Conservation (phyloP, 1,284 basidiomycete species). For the Boletellus deceptivus region DNA sequence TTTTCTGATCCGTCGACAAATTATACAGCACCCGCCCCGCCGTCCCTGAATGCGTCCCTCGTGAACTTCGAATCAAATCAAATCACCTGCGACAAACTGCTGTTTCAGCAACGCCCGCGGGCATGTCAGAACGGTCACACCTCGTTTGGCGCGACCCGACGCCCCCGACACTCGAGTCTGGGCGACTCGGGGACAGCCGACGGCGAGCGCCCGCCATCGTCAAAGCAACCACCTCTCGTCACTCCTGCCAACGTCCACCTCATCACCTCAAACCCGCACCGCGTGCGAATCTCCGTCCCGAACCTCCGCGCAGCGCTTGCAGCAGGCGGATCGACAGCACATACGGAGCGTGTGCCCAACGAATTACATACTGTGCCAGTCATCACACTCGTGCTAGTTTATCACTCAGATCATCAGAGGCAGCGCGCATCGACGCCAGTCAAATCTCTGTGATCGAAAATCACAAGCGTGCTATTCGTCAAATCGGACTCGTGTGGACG, state of each 20-base stretch:
- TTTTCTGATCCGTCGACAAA: slow-evolving; percentile 10
- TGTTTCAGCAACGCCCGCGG: slow-evolving; percentile 16
- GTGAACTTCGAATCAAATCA: background rate
- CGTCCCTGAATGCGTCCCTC: slow-evolving; percentile 27
- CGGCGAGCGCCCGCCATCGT: too few species aligned
- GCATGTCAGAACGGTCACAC: too few species aligned
- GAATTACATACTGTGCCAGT: slow-evolving; percentile 11
- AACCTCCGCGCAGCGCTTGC: background rate
- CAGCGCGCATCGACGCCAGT: too few species aligned
- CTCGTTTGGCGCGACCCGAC: too few species aligned
- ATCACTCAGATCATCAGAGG: too few species aligned
- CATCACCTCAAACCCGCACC: too few species aligned
- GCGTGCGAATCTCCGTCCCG: background rate
- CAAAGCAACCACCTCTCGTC: too few species aligned
- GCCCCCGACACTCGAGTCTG: too few species aligned
- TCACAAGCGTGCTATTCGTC: background rate
- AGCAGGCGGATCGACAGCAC: too few species aligned
- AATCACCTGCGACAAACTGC: background rate
- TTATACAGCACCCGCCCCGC: slow-evolving; percentile 17
- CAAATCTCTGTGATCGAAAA: background rate
- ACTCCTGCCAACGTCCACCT: too few species aligned
- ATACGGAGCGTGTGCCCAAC: background rate
- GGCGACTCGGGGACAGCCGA: too few species aligned
- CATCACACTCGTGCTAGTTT: background rate
- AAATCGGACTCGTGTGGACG: background rate